Conservation (phyloP, 352 stramenopile genomes). For the Pythium myriotylum region DNA sequence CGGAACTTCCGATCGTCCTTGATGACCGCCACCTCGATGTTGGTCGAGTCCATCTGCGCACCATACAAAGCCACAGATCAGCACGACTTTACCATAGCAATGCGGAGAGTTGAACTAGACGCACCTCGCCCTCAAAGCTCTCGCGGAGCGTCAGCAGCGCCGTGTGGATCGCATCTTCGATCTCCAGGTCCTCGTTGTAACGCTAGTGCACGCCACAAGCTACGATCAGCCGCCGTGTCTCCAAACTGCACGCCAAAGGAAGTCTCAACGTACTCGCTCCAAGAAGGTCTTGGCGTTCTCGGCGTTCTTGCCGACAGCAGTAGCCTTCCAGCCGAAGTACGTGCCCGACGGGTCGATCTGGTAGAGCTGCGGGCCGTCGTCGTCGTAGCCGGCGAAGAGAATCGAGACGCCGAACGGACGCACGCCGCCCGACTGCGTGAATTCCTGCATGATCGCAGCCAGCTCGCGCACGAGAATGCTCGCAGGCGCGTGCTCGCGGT, state of each 20-base stretch:
- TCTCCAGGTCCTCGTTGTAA: constrained; percentile 97
- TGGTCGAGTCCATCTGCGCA: constrained; percentile 95
- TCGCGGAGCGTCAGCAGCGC: constrained; percentile 98
- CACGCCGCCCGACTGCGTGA: constrained; percentile 97
- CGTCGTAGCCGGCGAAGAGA: constrained; percentile 97
- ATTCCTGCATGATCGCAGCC: constrained; percentile 99
- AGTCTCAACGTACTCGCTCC: constrained; percentile 90
- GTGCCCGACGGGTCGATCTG: constrained; percentile 97
- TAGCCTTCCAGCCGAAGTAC: constrained; percentile 99
- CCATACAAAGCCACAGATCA: constrained; percentile 27
- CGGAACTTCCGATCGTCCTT: constrained; percentile 97
- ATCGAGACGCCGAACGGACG: constrained; percentile 98
- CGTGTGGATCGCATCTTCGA: constrained; percentile 99
- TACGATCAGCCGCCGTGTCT: background rate
- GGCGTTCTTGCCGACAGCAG: constrained; percentile 98
- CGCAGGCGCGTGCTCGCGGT: constrained; percentile 93
- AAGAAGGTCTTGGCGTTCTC: constrained; percentile 99
- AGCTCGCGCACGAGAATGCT: constrained; percentile 96
- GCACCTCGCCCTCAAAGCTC: constrained; percentile 96
- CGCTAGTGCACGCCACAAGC: constrained; percentile 40
- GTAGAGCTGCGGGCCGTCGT: constrained; percentile 97
- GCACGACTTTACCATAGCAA: background rate
- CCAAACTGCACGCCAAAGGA: background rate
- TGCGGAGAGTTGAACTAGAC: background rate
- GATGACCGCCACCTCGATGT: constrained; percentile 99